Conservation (phyloP, 257 asterid genomes). For the Solanum commersonii region DNA sequence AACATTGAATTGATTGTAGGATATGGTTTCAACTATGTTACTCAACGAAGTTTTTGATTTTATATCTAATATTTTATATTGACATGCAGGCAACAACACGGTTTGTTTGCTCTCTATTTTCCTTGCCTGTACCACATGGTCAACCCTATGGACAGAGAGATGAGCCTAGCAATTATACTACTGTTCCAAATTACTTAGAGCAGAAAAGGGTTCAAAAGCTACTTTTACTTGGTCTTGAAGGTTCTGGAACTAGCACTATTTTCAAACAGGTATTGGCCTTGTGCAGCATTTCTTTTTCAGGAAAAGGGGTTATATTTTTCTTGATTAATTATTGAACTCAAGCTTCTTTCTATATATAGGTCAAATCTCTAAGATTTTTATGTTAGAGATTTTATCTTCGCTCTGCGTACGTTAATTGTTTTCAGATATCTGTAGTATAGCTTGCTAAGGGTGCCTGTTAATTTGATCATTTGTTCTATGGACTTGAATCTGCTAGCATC, state of each 20-base stretch:
- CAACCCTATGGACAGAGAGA: conserved; percentile 67
- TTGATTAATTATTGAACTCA: not conserved
- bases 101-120: conserved; percentile 76
- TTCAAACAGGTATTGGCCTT: conserved; percentile 67
- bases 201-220: conserved; percentile 71
- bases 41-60: not conserved
- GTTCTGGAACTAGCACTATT: conserved; percentile 94
- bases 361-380: not conserved
- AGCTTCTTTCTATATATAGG: not conserved
- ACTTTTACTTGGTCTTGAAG: conserved; percentile 77
- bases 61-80: not conserved
- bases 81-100: conserved; percentile 67
- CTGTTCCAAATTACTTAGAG: conserved; percentile 68
- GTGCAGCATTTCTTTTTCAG: not conserved
- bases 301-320: not conserved
- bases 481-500: not conserved
- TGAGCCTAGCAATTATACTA: conserved; percentile 63
- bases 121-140: conserved; percentile 87
- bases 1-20: not conserved
- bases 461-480: not conserved
- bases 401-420: not conserved
- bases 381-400: not conserved
- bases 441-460: not conserved
- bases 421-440: not conserved
- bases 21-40: not conserved